Conservation (phyloP, 176 grass and related monocot species). For the Triticum dicoccoides region DNA sequence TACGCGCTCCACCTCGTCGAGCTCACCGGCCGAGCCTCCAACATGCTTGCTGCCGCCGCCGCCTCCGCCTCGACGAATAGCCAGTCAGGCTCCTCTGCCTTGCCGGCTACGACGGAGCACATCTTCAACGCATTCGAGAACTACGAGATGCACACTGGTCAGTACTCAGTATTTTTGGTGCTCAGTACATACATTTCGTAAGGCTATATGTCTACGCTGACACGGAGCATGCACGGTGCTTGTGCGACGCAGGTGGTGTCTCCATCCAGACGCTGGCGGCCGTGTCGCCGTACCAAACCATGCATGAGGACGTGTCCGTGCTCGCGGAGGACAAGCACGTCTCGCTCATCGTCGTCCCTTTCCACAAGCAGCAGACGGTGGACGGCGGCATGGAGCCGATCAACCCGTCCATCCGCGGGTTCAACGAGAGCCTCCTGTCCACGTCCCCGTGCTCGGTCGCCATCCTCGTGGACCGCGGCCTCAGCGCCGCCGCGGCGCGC, state of each 20-base stretch:
- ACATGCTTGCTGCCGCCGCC: conserved; percentile 68
- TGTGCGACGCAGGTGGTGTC: conserved; percentile 31
- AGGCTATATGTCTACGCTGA: too few species aligned
- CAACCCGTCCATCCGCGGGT: conserved; percentile 41
- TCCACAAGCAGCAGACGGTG: conserved; percentile 88
- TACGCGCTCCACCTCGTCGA: conserved; percentile 93
- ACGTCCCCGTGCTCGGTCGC: conserved; percentile 70
- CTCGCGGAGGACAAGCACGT: conserved; percentile 75
- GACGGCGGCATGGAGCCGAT: conserved; percentile 78
- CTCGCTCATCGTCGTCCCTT: conserved; percentile 78
- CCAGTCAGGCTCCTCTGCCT: conserved; percentile 7
- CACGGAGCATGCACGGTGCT: too few species aligned
- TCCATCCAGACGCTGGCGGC: conserved; percentile 66
- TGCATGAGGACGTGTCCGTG: conserved; percentile 82
- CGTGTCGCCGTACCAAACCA: conserved; percentile 68
- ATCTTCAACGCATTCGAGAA: too few species aligned
- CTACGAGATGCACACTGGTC: too few species aligned
- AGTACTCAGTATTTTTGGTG: too few species aligned
- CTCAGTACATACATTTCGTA: too few species aligned
- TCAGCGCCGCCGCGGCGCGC: conserved; percentile 48
- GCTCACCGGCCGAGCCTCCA: conserved; percentile 77
- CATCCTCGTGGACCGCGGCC: conserved; percentile 76
- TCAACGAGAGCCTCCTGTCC: conserved; percentile 70
- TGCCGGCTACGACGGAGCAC: conserved; percentile 17
- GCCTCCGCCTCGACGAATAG: conserved; percentile 18